Evolutionary conservation across 2,329 filamentous ascomycete species (phyloP).

Genomic region (Fusarium marasasianum): DNA sequence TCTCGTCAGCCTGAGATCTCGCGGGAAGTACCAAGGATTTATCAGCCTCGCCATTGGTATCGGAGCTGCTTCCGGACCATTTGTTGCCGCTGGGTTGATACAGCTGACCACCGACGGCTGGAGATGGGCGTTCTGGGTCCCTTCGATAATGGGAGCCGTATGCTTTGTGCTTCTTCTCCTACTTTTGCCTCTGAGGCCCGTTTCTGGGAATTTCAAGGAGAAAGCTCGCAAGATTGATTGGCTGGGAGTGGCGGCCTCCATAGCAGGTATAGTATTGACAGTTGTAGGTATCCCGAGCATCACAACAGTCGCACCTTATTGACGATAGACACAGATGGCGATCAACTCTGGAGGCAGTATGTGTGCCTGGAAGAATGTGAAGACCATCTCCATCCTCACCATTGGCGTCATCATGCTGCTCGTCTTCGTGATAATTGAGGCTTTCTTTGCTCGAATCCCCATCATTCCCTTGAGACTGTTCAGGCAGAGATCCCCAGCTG

Average conservation of each 20-base stretch:
- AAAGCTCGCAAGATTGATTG: not conserved
- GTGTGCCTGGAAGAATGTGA: constrained; percentile 69
- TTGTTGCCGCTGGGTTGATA: not conserved
- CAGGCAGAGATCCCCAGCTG: not conserved
- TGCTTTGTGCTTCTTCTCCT: not conserved
- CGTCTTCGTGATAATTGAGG: constrained; percentile 75
- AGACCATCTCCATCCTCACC: constrained; percentile 76
- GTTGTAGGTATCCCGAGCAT: not conserved
- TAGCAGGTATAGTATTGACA: not conserved
- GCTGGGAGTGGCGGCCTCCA: not conserved
- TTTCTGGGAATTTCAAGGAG: not conserved
- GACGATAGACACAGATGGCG: not conserved
- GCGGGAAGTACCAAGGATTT: constrained; percentile 44
- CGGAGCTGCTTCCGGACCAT: not conserved
- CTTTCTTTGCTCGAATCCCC: constrained; percentile 75
- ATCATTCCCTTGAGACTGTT: constrained; percentile 66
- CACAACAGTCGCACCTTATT: rapidly evolving
- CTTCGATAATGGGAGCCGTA: not conserved
- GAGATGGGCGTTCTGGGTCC: not conserved
- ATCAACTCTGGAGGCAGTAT: constrained; percentile 44
- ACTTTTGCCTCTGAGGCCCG: not conserved
- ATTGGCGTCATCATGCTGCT: constrained; percentile 69
- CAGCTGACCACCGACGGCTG: not conserved
- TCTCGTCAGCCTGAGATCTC: constrained; percentile 38
- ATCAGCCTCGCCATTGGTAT: not conserved